Evolutionary conservation across 2,329 filamentous ascomycete species (phyloP), one percentile per base, ranked within the genome.

Genomic region (Cordyceps cateniannulata): DNA sequence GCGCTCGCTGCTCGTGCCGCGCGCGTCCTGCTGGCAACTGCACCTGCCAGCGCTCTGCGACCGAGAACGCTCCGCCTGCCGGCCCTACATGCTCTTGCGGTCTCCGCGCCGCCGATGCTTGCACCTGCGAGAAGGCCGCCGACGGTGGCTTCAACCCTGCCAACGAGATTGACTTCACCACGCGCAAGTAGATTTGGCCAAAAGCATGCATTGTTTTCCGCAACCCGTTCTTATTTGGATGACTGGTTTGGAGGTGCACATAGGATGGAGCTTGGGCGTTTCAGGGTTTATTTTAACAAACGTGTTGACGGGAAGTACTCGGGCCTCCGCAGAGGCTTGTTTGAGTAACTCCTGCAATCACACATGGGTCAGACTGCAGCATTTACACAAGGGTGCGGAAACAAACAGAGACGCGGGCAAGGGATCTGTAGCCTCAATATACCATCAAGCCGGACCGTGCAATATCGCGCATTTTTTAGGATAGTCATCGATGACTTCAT

Each of bases 151-250:
- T 81, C 62, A 84, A 88, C 66, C 81, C 85, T 51, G 72, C 74
- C 29, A 81, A 88, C 66, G 93, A 97, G 84, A 90, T 83, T 54
- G 93, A 97, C 75, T 97, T 96, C 71, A 97, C 92, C 42, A 91
- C 87, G 59, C 85, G 83, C 77, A 76, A 77, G 66, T 81, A 75
- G 12, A 29, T 22, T 12, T 10, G 5, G 12, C 8, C 12, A 24
- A 42, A 10, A 5, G 20, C 12, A 22, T 14, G 16, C 10, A 14
- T 10, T 49, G 1, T 16, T 20, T 44, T 29, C 6, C 22, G 32
- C n/a, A 38, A 3, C 20, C 35, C 20, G 49, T 27, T 68, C 22
- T 42, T 1, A 24, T 42, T 22, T 47, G 42, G 42, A 48, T 22
- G 18, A 14, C 25, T 32, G 16, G 44, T 24, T 35, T 18, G 18